Percentiles rank a stretch among this genome's conserved stretches.
Evolutionary conservation across 176 grass and related monocot species (phyloP).

Genomic region (Themeda triandra): DNA sequence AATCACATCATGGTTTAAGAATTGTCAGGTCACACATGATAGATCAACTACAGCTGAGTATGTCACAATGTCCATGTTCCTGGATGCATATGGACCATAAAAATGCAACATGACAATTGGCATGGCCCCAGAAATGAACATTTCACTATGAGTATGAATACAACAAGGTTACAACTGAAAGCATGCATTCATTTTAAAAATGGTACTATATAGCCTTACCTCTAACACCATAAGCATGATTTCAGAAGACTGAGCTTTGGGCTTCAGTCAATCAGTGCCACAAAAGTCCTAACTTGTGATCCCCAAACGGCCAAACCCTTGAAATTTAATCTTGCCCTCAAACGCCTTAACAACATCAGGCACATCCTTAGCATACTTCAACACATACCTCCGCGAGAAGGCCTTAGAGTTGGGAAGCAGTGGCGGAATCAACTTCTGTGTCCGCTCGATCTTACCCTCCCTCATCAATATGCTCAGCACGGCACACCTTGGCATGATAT

Average conservation of each 20-base stretch:
- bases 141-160: neutral
- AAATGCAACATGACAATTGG: neutral
- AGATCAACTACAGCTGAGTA: neutral
- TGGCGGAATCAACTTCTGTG: neutral
- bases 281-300: neutral
- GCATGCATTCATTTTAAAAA: neutral
- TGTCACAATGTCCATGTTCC: neutral
- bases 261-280: neutral
- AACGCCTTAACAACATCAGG: conserved; percentile 48
- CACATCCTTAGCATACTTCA: conserved; percentile 24
- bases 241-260: neutral
- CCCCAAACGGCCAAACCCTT: conserved; percentile 23
- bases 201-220: neutral
- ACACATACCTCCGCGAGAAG: conserved; percentile 10
- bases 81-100: neutral
- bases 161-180: neutral
- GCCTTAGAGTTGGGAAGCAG: neutral
- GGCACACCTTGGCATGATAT: conserved; percentile 34
- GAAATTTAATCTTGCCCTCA: conserved; percentile 47
- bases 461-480: conserved; percentile 44
- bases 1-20: neutral
- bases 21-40: neutral
- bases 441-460: conserved; percentile 27
- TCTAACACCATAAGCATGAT: neutral
- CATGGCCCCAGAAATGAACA: neutral